Evolutionary conservation across 2,329 filamentous ascomycete genomes (phyloP).

Genomic region (Alternaria gaisen): DNA sequence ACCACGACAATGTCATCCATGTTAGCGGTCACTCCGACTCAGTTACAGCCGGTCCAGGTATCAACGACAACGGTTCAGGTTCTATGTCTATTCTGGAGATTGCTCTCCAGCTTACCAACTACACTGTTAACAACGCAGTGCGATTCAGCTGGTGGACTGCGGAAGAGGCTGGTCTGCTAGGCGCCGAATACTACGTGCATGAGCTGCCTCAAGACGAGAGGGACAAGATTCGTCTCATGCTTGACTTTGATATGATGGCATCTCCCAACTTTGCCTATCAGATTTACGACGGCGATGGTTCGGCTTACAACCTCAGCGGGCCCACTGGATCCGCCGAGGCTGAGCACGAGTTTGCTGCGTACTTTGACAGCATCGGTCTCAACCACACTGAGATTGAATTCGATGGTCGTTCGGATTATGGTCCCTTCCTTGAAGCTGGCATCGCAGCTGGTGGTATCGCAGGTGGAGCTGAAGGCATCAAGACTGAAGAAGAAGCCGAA

Average conservation of each 20-base stretch:
- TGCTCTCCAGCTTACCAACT: constrained; percentile 71
- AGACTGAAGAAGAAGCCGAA: constrained; percentile 71
- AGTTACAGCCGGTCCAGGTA: constrained; percentile 70
- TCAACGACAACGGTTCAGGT: constrained; percentile 81
- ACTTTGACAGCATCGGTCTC: constrained; percentile 42
- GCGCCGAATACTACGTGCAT: constrained; percentile 65
- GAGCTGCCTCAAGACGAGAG: constrained; percentile 59
- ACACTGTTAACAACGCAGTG: constrained; percentile 72
- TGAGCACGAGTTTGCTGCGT: constrained; percentile 64
- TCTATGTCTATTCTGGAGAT: constrained; percentile 68
- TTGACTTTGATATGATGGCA: constrained; percentile 77
- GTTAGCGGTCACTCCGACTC: constrained; percentile 70
- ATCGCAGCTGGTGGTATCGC: constrained; percentile 80
- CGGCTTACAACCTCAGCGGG: constrained; percentile 49
- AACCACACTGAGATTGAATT: constrained; percentile 74
- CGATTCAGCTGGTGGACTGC: constrained; percentile 74
- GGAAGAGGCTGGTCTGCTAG: constrained; percentile 70
- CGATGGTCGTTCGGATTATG: constrained; percentile 82
- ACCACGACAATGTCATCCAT: constrained; percentile 65
- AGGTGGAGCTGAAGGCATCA: constrained; percentile 79
- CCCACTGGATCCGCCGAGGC: constrained; percentile 73
- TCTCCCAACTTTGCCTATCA: constrained; percentile 67
- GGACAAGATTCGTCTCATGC: constrained; percentile 70
- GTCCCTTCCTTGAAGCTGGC: constrained; percentile 75
- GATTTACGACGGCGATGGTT: constrained; percentile 67